These are phyloP conservation scores for Clitoria ternatea DNA, from an alignment of 306 rosid species.

Conservation along the genomic window DNA sequence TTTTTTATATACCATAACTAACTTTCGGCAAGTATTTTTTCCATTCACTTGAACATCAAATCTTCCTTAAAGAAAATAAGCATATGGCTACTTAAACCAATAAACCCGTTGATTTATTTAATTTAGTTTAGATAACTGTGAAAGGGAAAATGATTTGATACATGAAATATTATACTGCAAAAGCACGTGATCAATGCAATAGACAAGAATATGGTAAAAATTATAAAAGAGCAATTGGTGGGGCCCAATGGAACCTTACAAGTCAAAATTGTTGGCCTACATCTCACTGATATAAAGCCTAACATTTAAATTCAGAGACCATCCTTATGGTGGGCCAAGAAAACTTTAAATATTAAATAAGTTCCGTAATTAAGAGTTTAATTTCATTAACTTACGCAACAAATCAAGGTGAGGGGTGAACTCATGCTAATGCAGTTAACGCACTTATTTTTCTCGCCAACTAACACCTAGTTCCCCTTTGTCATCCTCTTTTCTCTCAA, in stretches of 20 bases:
- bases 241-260: neutral
- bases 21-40: too few relatives aligned
- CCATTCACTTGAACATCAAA: too few relatives aligned
- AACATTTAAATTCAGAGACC: neutral
- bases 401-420: neutral
- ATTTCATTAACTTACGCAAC: slow-evolving; percentile 16
- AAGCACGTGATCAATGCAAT: neutral
- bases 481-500: neutral
- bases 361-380: neutral
- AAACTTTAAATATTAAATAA: neutral
- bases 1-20: too few relatives aligned
- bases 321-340: slow-evolving; percentile 5
- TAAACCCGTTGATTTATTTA: too few relatives aligned
- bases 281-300: neutral
- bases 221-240: neutral
- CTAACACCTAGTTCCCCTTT: neutral
- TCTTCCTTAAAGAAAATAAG: too few relatives aligned
- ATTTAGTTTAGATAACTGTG: neutral
- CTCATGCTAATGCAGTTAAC: neutral
- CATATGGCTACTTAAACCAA: too few relatives aligned
- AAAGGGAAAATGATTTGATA: neutral
- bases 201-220: neutral
- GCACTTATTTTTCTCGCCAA: neutral
- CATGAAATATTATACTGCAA: neutral
- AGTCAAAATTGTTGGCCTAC: slow-evolving; percentile 28